Percentiles rank a stretch among this genome's conserved stretches.
Conservation (phyloP, 352 stramenopile species). For the Phytophthora hibernalis region DNA sequence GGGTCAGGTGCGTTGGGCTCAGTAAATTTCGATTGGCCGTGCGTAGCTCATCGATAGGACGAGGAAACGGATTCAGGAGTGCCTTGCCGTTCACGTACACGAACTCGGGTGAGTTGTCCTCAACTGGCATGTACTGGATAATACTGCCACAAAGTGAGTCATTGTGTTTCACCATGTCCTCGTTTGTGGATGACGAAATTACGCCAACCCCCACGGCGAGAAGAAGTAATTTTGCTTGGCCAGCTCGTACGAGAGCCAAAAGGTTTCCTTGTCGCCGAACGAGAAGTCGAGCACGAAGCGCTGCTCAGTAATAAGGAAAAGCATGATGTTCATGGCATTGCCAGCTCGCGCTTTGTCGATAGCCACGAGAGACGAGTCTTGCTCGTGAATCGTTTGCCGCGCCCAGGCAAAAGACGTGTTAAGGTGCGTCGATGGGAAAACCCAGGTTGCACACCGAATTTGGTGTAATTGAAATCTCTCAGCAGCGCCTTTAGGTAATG, state of each 20-base stretch:
- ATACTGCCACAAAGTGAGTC: slow-evolving; percentile 43
- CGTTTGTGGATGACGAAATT: slow-evolving; percentile 36
- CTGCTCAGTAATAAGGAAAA: slow-evolving; percentile 43
- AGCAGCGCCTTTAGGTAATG: slow-evolving; percentile 43
- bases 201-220: slow-evolving; percentile 42
- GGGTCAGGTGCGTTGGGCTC: slow-evolving; percentile 35
- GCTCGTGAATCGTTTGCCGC: slow-evolving; percentile 42
- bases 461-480: slow-evolving; percentile 45
- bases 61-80: slow-evolving; percentile 41
- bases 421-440: slow-evolving; percentile 44
- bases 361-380: slow-evolving; percentile 58
- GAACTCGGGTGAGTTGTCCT: slow-evolving; percentile 23
- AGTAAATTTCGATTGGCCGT: slow-evolving; percentile 23
- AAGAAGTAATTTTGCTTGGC: slow-evolving; percentile 52
- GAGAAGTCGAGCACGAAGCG: slow-evolving; percentile 48
- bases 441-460: slow-evolving; percentile 37
- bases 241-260: slow-evolving; percentile 54
- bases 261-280: slow-evolving; percentile 49
- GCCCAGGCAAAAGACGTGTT: slow-evolving; percentile 43
- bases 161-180: slow-evolving; percentile 28
- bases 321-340: slow-evolving; percentile 45
- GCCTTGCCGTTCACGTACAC: slow-evolving; percentile 18
- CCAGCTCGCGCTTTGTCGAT: slow-evolving; percentile 39
- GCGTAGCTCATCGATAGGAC: slow-evolving; percentile 15
- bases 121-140: slow-evolving; percentile 41